Evolutionary conservation across 1,139 yeast species (phyloP), one percentile per base, ranked within the genome.

Genomic region (Scheffersomyces stambukii): DNA sequence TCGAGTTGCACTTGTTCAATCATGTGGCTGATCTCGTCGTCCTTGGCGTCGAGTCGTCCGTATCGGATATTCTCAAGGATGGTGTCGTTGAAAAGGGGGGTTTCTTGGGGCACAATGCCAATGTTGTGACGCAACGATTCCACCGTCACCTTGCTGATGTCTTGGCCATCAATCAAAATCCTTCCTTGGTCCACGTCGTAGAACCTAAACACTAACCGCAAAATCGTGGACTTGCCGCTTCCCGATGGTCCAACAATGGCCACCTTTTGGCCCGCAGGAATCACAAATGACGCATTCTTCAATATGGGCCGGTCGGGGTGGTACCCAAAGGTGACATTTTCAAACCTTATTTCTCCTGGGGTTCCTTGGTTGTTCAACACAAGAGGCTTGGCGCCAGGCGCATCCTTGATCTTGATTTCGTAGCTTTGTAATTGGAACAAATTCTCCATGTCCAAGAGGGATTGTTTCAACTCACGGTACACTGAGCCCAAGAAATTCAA

Each of bases 41-140:
- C 83, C 0, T 75, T 57, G 0, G 97, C 88, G 19, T 70, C 64
- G 28, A 89, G 64, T 24, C 85, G 65, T 17, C 98, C 99, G 56
- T 88, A 91, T 32, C 93, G 67, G 25, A 91, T 79, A 50, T 91
- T 91, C 50, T 89, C 95, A 50, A 78, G 57, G 28, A 91, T 85
- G 1, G 95, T 75, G 38, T 89, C 96, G 51, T 91, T 93, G 61
- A 91, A 91, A 31, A 91, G 62, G 4, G 98, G 98, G 0, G 97
- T 89, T 43, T 91, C 99, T 55, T 91, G 99, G 1, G 99, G 98
- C 2, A 91, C 98, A 16, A 91, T 93, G 18, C 97, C 98, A 39
- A 91, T 75, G 6, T 75, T 62, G 31, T 56, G 61, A 41, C 98
- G 68, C 31, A 93, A 64, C 6, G 91, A 77, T 30, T 84, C 91